A percentile compares a stretch with the other conserved stretches of the same genome.
Evolutionary conservation across 805 yeast genomes (phyloP).

Genomic region (Spathaspora girioi): DNA sequence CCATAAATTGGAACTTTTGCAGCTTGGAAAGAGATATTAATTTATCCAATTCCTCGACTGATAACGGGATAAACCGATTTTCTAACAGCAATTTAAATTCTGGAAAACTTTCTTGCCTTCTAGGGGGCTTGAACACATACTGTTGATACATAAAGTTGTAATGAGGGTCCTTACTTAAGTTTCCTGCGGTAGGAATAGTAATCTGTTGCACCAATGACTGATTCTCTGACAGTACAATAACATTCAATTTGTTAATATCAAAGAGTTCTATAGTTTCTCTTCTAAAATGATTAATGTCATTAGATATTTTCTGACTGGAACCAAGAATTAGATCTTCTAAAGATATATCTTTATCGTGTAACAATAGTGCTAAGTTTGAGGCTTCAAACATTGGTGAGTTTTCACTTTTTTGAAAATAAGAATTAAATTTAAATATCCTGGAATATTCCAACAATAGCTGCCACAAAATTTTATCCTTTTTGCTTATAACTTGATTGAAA

Average conservation of each 20-base stretch:
- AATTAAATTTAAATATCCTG: constrained; percentile 5
- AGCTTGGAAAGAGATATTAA: constrained; percentile 23
- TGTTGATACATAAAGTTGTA: constrained; percentile 43
- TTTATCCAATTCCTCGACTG: constrained; percentile 21
- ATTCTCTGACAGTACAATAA: constrained; percentile 5
- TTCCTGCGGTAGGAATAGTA: constrained; percentile 3
- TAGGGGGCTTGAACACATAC: constrained; percentile 2
- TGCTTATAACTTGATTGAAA: constrained; percentile 10
- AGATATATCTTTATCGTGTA: constrained; percentile 24
- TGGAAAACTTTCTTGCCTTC: not conserved
- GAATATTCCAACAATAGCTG: constrained; percentile 2
- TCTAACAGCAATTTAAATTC: constrained; percentile 19
- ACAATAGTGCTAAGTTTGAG: constrained; percentile 31
- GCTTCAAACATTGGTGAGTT: constrained; percentile 48
- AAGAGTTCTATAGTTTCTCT: constrained; percentile 8
- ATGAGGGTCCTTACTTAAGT: constrained; percentile 26
- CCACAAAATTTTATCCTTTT: not conserved
- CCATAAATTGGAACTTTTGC: constrained; percentile 9
- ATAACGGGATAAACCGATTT: constrained; percentile 34
- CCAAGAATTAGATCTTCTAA: constrained; percentile 10
- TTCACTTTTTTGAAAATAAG: constrained; percentile 32
- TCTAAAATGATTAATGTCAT: constrained; percentile 1
- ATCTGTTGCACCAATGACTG: not conserved
- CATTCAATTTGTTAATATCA: constrained; percentile 7
- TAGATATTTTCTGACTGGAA: constrained; percentile 1